A percentile compares a stretch with the other conserved stretches of the same genome.
phyloP scores from a whole-genome alignment of 179 eudicot genomes.

The Heliamphora pulchella region DNA sequence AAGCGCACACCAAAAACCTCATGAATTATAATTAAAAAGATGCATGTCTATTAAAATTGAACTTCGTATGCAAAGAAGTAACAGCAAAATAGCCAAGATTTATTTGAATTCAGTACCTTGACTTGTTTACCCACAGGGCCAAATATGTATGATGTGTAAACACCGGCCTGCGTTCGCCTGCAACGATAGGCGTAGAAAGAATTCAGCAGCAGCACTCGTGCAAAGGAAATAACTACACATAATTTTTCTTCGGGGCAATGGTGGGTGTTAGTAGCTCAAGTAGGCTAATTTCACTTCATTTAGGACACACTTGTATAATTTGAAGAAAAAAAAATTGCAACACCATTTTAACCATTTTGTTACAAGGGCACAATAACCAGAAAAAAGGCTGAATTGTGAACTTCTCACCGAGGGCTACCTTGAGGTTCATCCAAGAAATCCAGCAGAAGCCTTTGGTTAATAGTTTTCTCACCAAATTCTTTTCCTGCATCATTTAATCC shows the following conservation, averaged over 20 bases:
- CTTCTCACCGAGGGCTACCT: slow-evolving; percentile 50
- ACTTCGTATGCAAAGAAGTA: not conserved
- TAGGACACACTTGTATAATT: not conserved
- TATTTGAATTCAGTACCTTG: slow-evolving; percentile 37
- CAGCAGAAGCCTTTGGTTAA: slow-evolving; percentile 55
- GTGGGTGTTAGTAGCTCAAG: not conserved
- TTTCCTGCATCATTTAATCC: slow-evolving; percentile 78
- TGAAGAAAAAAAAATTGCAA: not conserved
- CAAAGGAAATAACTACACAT: not conserved
- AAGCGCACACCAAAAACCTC: not conserved
- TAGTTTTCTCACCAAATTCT: slow-evolving; percentile 43
- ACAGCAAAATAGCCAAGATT: not conserved
- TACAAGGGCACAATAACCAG: not conserved
- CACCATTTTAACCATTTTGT: not conserved
- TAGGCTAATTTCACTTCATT: not conserved
- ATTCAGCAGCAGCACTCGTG: not conserved
- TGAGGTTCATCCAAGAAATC: slow-evolving; percentile 71
- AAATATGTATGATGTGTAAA: slow-evolving; percentile 59
- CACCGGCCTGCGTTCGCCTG: slow-evolving; percentile 78
- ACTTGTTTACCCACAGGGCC: slow-evolving; percentile 55
- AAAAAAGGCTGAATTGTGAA: slow-evolving; percentile 4
- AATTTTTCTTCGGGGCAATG: not conserved
- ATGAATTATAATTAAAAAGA: not conserved
- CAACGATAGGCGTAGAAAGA: slow-evolving; percentile 11
- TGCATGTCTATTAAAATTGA: not conserved